These are phyloP conservation scores for Monilinia laxa DNA, from an alignment of 2,329 filamentous ascomycete genomes.

Conservation along the genomic window DNA sequence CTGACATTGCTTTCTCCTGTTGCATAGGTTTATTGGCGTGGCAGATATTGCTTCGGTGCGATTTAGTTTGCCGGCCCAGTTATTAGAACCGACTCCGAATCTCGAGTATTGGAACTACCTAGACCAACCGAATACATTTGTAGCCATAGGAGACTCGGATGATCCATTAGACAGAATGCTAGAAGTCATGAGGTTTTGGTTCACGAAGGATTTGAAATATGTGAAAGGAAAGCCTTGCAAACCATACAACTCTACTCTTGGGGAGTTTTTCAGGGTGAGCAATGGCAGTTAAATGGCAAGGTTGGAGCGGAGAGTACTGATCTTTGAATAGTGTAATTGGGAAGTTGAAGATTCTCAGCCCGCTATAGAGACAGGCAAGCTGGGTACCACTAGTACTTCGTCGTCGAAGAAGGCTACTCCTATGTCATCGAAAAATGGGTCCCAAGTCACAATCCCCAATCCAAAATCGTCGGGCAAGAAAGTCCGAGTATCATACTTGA, in stretches of 20 bases:
- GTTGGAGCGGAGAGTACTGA: slow-evolving; percentile 24
- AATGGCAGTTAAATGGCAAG: neutral
- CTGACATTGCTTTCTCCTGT: slow-evolving; percentile 4
- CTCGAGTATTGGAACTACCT: slow-evolving; percentile 99
- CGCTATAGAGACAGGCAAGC: slow-evolving; percentile 48
- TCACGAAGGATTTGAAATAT: slow-evolving; percentile 98
- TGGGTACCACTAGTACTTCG: neutral
- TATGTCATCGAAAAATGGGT: slow-evolving; percentile 31
- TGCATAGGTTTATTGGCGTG: slow-evolving; percentile 84
- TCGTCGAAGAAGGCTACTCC: slow-evolving; percentile 22
- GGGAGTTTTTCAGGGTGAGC: slow-evolving; percentile 91
- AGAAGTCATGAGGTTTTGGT: slow-evolving; percentile 94
- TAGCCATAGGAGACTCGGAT: slow-evolving; percentile 80
- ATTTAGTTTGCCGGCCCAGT: slow-evolving; percentile 92
- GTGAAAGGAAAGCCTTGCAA: slow-evolving; percentile 98
- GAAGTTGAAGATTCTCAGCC: slow-evolving; percentile 80
- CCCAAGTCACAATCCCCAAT: slow-evolving; percentile 30
- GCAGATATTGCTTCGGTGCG: slow-evolving; percentile 92
- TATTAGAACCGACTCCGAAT: slow-evolving; percentile 94
- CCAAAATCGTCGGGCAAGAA: slow-evolving; percentile 48
- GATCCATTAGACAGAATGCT: slow-evolving; percentile 92
- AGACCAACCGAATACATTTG: slow-evolving; percentile 88
- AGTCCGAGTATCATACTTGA: slow-evolving; percentile 87
- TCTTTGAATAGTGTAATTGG: slow-evolving; percentile 75
- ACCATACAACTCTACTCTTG: slow-evolving; percentile 94